Evolutionary conservation across 2,329 filamentous ascomycete species (phyloP), one percentile per base, ranked within the genome.

Genomic region (Aureobasidium mangrovei): DNA sequence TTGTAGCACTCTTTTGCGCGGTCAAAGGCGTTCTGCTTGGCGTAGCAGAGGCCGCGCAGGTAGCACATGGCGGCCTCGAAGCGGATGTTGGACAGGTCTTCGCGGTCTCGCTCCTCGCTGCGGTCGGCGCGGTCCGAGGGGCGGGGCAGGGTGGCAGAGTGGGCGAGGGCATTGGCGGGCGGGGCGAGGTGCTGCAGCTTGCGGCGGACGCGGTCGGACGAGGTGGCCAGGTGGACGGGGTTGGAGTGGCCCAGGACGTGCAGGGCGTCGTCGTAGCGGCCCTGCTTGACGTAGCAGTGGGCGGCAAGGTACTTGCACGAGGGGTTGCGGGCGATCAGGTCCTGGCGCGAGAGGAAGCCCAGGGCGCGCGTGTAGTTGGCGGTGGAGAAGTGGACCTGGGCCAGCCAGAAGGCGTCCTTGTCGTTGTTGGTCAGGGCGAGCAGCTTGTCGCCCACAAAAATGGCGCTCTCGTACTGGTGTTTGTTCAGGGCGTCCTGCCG

Each of bases 31-130:
- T 97, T 98, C 69, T 95, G 88, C 71, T 95, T 95, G 5, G 93
- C 91, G 67, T 90, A 96, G 75, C 94, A 97, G 47, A 95, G 79
- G 4, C 93, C 93, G 27, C 93, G 80, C 51, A 98, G 74, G 68
- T 95, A 95, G 73, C 93, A 98, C 91, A 98, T 98, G 65, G 86
- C 89, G 0, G 93, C 93, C 72, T 98, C 91, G 63, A 93, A 95
- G 57, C 88, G 85, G 56, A 95, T 77, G 65, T 86, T 88, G 40
- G 79, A 81, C 7, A 80, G 77, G 60, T 91, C 85, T 61, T 91
- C 88, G 53, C 81, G 70, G 52, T 83, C 81, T 54, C 80, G 71
- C 64, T 84, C 77, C 65, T 85, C 82, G 60, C 76, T 79, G 41
- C 77, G 74, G 57, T 83, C 80, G 28, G 74, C 70, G 26, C 80